Evolutionary conservation across 1,284 basidiomycete species (phyloP).

Genomic region (Cutaneotrichosporon arboriforme): DNA sequence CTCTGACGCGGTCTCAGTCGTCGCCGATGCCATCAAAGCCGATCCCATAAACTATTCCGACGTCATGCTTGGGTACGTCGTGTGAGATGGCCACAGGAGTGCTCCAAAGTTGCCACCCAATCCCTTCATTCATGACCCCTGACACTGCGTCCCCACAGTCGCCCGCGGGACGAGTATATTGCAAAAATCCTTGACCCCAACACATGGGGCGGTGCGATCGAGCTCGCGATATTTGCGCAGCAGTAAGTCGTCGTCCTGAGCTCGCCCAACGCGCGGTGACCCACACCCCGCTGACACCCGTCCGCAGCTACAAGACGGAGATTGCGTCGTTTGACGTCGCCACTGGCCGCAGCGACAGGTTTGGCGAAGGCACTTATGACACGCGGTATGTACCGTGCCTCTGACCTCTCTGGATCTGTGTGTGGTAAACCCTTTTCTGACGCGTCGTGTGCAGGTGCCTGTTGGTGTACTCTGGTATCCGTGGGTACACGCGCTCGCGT

Average conservation of each 20-base stretch:
- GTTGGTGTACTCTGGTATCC: slow-evolving; percentile 85
- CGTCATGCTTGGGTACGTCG: slow-evolving; percentile 69
- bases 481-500: slow-evolving; percentile 27
- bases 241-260: slow-evolving; percentile 50
- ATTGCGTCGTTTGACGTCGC: slow-evolving; percentile 87
- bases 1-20: slow-evolving; percentile 53
- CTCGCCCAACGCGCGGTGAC: too few relatives aligned
- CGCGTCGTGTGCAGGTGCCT: slow-evolving; percentile 46
- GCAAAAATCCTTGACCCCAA: slow-evolving; percentile 67
- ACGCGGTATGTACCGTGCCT: slow-evolving; percentile 29
- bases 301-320: slow-evolving; percentile 61
- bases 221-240: slow-evolving; percentile 71
- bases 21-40: slow-evolving; percentile 68
- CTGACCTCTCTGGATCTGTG: too few relatives aligned
- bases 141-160: slow-evolving; percentile 55
- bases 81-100: background rate
- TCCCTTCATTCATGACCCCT: too few relatives aligned
- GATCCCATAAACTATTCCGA: slow-evolving; percentile 71
- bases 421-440: background rate
- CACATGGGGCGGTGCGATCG: slow-evolving; percentile 91
- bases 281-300: background rate
- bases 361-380: slow-evolving; percentile 56
- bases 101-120: too few relatives aligned
- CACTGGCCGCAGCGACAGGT: slow-evolving; percentile 80
- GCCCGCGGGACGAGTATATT: slow-evolving; percentile 69